Percentiles rank a stretch among this genome's conserved stretches.
phyloP scores from a whole-genome alignment of 306 rosid genomes.

The Acmispon strigosus region DNA sequence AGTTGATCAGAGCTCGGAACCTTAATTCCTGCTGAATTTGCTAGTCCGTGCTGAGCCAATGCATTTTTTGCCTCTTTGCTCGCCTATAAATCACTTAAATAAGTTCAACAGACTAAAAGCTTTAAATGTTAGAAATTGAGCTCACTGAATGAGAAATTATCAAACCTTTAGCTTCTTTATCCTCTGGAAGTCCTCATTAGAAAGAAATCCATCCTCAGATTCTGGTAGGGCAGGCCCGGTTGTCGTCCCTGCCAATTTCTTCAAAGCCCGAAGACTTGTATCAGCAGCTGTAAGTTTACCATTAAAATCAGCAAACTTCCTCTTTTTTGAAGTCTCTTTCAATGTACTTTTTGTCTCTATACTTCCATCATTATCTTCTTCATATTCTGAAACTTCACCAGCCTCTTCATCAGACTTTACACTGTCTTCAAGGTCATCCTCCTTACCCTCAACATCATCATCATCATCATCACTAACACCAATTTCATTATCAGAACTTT shows the following conservation, averaged over 20 bases:
- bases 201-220: slow-evolving; percentile 63
- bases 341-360: slow-evolving; percentile 23
- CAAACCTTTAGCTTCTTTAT: slow-evolving; percentile 72
- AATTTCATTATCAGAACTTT: slow-evolving; percentile 13
- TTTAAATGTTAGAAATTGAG: not conserved
- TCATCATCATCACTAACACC: slow-evolving; percentile 7
- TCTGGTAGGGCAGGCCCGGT: slow-evolving; percentile 21
- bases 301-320: slow-evolving; percentile 58
- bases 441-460: slow-evolving; percentile 28
- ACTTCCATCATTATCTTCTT: slow-evolving; percentile 22
- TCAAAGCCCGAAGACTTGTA: slow-evolving; percentile 79
- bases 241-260: slow-evolving; percentile 49
- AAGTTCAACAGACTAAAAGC: slow-evolving; percentile 4
- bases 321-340: slow-evolving; percentile 44
- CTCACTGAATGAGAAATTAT: not conserved
- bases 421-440: slow-evolving; percentile 23
- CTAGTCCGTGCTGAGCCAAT: slow-evolving; percentile 62
- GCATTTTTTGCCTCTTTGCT: slow-evolving; percentile 53
- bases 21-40: slow-evolving; percentile 31
- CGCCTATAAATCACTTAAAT: slow-evolving; percentile 39
- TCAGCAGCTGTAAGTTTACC: slow-evolving; percentile 54
- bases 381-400: slow-evolving; percentile 32
- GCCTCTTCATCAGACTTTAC: slow-evolving; percentile 28
- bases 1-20: slow-evolving; percentile 56
- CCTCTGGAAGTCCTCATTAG: slow-evolving; percentile 76